phyloP scores from a whole-genome alignment of 306 rosid genomes.

The Erythrophleum fordii region DNA sequence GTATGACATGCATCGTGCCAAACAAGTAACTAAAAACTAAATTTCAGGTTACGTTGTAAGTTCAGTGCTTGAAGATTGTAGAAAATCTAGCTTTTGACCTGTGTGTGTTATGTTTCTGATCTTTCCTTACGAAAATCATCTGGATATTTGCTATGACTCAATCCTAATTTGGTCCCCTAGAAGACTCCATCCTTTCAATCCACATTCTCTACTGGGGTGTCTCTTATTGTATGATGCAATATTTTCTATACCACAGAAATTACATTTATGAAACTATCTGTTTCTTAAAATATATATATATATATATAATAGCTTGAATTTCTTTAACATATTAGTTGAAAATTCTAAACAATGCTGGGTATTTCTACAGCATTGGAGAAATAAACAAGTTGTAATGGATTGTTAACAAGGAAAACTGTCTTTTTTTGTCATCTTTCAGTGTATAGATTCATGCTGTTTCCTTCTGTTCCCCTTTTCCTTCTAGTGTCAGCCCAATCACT shows the following conservation, averaged over 20 bases:
- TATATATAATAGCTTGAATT: conserved; percentile 13
- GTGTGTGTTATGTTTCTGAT: neutral
- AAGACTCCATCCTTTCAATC: neutral
- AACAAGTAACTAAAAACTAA: conserved; percentile 3
- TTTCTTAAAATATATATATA: too few relatives aligned
- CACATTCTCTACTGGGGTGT: neutral
- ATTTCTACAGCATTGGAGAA: conserved; percentile 17
- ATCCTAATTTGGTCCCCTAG: neutral
- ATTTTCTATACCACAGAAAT: neutral
- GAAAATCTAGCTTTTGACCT: neutral
- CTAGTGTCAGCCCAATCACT: conserved; percentile 5
- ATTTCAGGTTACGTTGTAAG: neutral
- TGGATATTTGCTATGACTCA: neutral
- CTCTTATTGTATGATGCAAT: neutral
- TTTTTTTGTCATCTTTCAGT: conserved; percentile 11
- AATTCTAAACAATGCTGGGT: conserved; percentile 1
- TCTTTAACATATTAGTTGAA: neutral
- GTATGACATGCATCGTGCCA: conserved; percentile 51
- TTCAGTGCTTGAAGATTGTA: conserved; percentile 2
- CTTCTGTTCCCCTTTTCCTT: conserved; percentile 9
- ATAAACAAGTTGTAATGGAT: neutral
- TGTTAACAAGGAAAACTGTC: neutral
- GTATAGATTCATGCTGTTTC: neutral
- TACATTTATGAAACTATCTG: conserved; percentile 10
- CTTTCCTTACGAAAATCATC: neutral